Conservation (phyloP, 75 land plant species). For the Selaginella moellendorffii region DNA sequence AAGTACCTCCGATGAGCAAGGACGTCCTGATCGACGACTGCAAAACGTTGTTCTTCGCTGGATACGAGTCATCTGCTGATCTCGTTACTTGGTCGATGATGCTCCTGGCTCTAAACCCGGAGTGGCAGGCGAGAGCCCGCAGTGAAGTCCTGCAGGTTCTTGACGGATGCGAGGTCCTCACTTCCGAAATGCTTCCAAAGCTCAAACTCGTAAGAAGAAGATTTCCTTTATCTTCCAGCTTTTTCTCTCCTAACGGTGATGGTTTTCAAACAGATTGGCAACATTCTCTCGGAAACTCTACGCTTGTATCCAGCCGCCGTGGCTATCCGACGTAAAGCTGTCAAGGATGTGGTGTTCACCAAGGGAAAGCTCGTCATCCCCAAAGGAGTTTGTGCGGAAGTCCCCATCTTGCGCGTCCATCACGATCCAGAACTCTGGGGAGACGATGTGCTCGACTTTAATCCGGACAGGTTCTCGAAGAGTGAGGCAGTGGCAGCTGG, state of each 20-base stretch:
- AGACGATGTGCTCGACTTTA: not conserved
- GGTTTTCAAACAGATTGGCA: not conserved
- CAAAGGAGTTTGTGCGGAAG: not conserved
- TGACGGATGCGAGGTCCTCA: not conserved
- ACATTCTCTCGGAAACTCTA: not conserved
- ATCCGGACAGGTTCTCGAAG: not conserved
- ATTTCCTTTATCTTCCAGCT: not conserved
- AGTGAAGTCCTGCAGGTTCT: not conserved
- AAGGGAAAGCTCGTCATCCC: not conserved
- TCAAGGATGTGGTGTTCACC: not conserved
- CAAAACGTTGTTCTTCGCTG: not conserved
- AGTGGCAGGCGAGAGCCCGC: conserved; percentile 2
- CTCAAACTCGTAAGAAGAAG: not conserved
- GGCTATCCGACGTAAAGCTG: not conserved
- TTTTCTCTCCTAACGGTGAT: not conserved
- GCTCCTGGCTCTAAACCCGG: conserved; percentile 5
- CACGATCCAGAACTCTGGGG: not conserved
- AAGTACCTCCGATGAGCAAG: not conserved
- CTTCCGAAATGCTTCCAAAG: not conserved
- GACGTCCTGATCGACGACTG: not conserved
- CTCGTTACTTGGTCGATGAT: conserved; percentile 3
- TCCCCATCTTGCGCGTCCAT: not conserved
- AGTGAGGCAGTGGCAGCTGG: not conserved
- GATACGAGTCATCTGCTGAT: not conserved
- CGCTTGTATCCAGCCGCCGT: not conserved